phyloP scores from a whole-genome alignment of 352 stramenopile genomes.

The Phytophthora pisi region DNA sequence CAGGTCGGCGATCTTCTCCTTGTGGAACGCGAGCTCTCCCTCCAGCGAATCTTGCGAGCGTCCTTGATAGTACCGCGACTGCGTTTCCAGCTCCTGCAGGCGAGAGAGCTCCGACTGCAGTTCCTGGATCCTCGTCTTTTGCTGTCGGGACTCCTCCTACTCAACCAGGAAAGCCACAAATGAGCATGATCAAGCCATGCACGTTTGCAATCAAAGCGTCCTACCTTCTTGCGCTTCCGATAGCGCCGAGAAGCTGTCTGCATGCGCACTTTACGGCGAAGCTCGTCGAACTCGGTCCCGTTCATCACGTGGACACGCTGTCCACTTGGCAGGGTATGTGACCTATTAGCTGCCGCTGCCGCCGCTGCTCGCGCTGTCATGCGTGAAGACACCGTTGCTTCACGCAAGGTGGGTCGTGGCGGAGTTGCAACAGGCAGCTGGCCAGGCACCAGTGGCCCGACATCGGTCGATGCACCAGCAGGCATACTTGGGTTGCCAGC shows the following conservation, averaged over 20 bases:
- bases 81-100: constrained; percentile 18
- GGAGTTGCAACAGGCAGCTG: neutral
- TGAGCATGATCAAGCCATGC: neutral
- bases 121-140: constrained; percentile 23
- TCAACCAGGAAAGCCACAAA: neutral
- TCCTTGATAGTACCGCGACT: constrained; percentile 26
- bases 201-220: too few relatives aligned
- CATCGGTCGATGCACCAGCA: neutral
- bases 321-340: constrained; percentile 22
- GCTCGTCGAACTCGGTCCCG: constrained; percentile 25
- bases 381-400: neutral
- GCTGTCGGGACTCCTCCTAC: constrained; percentile 26
- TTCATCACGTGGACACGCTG: constrained; percentile 29
- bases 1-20: constrained; percentile 23
- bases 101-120: constrained; percentile 28
- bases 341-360: neutral
- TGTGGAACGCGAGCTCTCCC: constrained; percentile 22
- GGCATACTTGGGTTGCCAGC: neutral
- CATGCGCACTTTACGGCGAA: constrained; percentile 40
- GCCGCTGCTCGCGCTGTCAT: neutral
- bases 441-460: too few relatives aligned
- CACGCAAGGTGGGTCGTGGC: neutral
- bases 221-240: constrained; percentile 45
- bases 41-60: constrained; percentile 30
- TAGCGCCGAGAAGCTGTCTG: constrained; percentile 43